These are phyloP conservation scores for Kalmusia sp. DNA, from an alignment of 2,329 filamentous ascomycete species.

Conservation along the genomic window DNA sequence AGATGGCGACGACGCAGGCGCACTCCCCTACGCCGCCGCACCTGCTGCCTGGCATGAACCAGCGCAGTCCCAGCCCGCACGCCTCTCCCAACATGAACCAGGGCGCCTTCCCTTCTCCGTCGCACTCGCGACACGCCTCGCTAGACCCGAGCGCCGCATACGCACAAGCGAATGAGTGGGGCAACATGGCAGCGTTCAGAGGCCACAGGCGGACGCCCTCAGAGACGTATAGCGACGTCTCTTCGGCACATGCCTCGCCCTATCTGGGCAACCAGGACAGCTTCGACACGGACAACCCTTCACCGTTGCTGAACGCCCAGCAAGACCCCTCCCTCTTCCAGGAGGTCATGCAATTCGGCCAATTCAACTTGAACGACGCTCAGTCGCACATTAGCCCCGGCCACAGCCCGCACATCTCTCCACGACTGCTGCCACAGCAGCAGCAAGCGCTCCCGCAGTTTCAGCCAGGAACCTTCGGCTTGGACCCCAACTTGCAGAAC, in stretches of 20 bases:
- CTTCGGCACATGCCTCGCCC: constrained; percentile 82
- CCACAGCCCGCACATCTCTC: constrained; percentile 75
- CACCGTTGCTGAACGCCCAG: constrained; percentile 77
- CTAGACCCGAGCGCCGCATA: constrained; percentile 69
- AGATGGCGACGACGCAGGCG: constrained; percentile 60
- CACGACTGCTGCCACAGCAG: constrained; percentile 73
- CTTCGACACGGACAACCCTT: constrained; percentile 80
- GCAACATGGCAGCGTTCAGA: constrained; percentile 69
- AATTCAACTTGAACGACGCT: constrained; percentile 71
- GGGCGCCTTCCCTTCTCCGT: constrained; percentile 59
- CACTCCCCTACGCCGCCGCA: constrained; percentile 63
- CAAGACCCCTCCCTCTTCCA: constrained; percentile 77
- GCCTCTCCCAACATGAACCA: constrained; percentile 62
- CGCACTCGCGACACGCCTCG: constrained; percentile 66
- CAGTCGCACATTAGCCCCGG: constrained; percentile 63
- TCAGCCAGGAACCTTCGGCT: constrained; percentile 54
- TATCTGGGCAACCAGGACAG: constrained; percentile 78
- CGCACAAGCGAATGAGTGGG: constrained; percentile 65
- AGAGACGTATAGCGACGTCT: constrained; percentile 87
- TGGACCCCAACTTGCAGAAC: constrained; percentile 55
- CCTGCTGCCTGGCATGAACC: constrained; percentile 61
- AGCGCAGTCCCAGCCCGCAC: constrained; percentile 60
- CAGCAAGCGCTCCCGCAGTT: constrained; percentile 63
- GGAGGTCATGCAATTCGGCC: constrained; percentile 77
- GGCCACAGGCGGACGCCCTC: constrained; percentile 85